Evolutionary conservation across 2,329 filamentous ascomycete species (phyloP), one percentile per base, ranked within the genome.

Genomic region (Lachnellula occidentalis): DNA sequence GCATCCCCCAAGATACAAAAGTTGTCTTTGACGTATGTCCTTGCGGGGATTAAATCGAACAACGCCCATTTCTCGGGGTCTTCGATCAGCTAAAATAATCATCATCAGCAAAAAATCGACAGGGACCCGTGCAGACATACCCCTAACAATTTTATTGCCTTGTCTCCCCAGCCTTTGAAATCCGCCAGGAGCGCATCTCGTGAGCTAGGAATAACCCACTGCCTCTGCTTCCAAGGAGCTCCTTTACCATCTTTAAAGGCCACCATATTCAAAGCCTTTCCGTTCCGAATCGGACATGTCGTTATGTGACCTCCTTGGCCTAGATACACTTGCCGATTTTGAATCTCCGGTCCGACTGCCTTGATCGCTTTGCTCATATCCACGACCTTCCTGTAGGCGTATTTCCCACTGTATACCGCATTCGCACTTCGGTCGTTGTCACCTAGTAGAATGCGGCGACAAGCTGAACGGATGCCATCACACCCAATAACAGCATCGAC

Each of bases 401-500:
- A 80, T 58, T 83, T 81, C 36, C 77, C 71, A 1, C 75, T 77
- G 64, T 81, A 86, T 1, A 73, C 65, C 0, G 82, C 72, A 24
- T 73, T 65, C 0, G 74, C 69, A 3, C 74, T 71, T 0, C 76
- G 73, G 55, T 75, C 67, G 21, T 71, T 67, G 2, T 72, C 66
- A 1, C 77, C 78, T 5, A 84, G 70, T 4, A 86, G 66, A 11
- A 79, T 64, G 17, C 74, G 64, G 4, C 83, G 72, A 6, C 79
- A 73, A 2, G 72, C 71, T 0, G 78, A 82, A 61, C 80, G 79
- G 64, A 86, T 83, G 0, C 83, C 83, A 67, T 87, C 83, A 62
- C 80, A 83, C 4, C 80, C 83, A 48, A 86, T 70, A 1, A 81
- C 77, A 2, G 73, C 71, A 57, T 70, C 70, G 34, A 75, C 74